These are phyloP conservation scores for Akanthomyces muscarius DNA, from an alignment of 2,329 filamentous ascomycete species.

Conservation along the genomic window DNA sequence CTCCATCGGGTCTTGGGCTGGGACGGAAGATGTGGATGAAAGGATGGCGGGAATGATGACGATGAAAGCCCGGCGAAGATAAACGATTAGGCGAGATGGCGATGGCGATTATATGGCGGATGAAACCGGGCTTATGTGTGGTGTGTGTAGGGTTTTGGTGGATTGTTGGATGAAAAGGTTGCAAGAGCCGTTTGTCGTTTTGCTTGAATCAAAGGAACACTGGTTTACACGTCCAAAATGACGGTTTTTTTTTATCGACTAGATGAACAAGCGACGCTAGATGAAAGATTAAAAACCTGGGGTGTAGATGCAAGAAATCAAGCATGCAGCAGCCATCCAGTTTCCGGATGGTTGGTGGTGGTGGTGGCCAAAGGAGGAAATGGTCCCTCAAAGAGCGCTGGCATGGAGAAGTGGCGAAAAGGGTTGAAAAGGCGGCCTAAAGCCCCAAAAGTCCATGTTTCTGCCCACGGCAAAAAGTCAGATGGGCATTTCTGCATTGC, in stretches of 20 bases:
- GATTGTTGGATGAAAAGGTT: neutral
- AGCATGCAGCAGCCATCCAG: neutral
- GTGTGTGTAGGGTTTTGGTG: neutral
- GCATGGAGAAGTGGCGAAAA: constrained; percentile 10
- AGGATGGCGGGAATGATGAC: too few relatives aligned
- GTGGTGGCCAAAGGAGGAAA: constrained; percentile 3
- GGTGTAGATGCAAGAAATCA: too few relatives aligned
- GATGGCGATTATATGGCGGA: neutral
- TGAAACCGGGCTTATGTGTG: neutral
- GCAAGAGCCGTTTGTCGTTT: too few relatives aligned
- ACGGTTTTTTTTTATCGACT: neutral
- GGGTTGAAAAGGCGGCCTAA: neutral
- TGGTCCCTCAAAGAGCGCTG: neutral
- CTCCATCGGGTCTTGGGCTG: neutral
- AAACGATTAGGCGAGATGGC: neutral
- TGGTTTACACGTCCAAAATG: neutral
- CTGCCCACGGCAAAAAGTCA: too few relatives aligned
- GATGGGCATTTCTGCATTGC: neutral
- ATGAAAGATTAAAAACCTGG: neutral
- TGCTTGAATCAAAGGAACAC: neutral
- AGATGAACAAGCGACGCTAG: too few relatives aligned
- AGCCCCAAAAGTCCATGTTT: neutral
- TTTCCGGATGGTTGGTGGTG: neutral
- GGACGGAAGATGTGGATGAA: neutral
- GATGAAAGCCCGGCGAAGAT: too few relatives aligned